Base-by-base conservation (phyloP, 768 basidiomycete genomes). In the Boletus rex-veris region DNA sequence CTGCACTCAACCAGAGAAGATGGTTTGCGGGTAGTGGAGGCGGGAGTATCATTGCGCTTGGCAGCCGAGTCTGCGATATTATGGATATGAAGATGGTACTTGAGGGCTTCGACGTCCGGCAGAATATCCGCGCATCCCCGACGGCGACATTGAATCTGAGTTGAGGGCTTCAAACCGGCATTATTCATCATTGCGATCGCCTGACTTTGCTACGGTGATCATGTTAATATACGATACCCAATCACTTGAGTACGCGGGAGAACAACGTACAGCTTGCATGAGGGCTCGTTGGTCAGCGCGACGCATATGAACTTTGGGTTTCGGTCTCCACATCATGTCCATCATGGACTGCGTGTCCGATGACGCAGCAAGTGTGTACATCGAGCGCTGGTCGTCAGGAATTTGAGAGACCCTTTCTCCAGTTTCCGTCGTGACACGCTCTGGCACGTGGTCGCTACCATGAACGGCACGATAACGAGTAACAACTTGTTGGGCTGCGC, bases 41-140 rank as follows among this genome's bases (percentile, higher is more conserved):
- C 7, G 4, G 31, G 10, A 26, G n/a, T 1, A 47, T 44, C 26
- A 12, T 18, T n/a, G 30, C 31, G 16, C 48, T 14, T 19, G 15
- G 36, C 5, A 31, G 43, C 37, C 7, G 11, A 26, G 49, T 80
- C 77, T 31, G 74, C 70, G 31, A 83, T 75, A 57, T 81, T 77
- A 63, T 83, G 82, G 45, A 83, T 79, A 58, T 83, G 80, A 19
- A 82, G 64, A 59, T 82, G 82, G 60, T 72, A 79, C 58, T 75
- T 75, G 45, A 83, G 71, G 18, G 77, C 75, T 57, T 73, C 74
- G 50, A 75, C 70, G 47, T 71, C 68, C 6, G 67, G 64, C 19
- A 83, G 60, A 8, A 72, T 69, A 65, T 80, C 74, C 14, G 58
- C 58, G 61, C 82, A 83, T 30, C 74, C 78, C 33, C 70, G 63